Base-by-base conservation (phyloP, 306 rosid genomes). In the Citrullus amarus region DNA sequence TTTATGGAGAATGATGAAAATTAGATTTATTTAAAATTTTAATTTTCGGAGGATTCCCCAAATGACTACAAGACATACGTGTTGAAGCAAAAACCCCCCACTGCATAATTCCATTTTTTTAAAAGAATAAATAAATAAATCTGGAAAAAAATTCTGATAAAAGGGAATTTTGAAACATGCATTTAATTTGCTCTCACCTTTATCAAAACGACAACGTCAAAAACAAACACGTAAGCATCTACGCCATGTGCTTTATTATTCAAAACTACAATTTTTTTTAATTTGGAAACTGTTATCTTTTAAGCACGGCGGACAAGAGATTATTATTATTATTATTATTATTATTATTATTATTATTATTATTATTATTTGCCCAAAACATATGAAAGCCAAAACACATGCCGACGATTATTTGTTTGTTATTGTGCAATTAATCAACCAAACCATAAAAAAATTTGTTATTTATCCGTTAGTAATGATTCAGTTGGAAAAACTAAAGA, bases 341-440 rank as follows among this genome's bases (percentile, higher is more conserved):
- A 25, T 25, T 25, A 25, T 25, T 25, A 25, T 25, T 25, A 25
- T 25, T 25, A 25, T 25, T 25, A 0, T 41, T 43, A 1, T 43
- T 39, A 34, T 63, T 6, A 13, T 67, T 18, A 36, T 65, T 68
- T 30, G 70, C 70, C 46, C 70, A 32, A 63, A 63, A 34, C 43
- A 63, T 63, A 63, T 63, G 22, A 12, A 63, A 17, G 60, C 59
- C 77, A 79, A 44, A 70, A 79, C 39, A 54, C n/a, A 41, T 66
- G 81, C 88, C 86, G 77, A 72, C 77, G 39, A 50, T 72, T 28
- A 3, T 48, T 72, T 72, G 77, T 72, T 14, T 71, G 57, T 46
- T 46, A 25, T 78, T 80, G 82, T 10, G 18, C 43, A 69, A 69
- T 43, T 43, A 69, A 43, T 69, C 75, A 69, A 69, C n/a, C 0